These are phyloP conservation scores for Starmera stellimalicola DNA, from an alignment of 1,139 yeast species.

Conservation along the genomic window DNA sequence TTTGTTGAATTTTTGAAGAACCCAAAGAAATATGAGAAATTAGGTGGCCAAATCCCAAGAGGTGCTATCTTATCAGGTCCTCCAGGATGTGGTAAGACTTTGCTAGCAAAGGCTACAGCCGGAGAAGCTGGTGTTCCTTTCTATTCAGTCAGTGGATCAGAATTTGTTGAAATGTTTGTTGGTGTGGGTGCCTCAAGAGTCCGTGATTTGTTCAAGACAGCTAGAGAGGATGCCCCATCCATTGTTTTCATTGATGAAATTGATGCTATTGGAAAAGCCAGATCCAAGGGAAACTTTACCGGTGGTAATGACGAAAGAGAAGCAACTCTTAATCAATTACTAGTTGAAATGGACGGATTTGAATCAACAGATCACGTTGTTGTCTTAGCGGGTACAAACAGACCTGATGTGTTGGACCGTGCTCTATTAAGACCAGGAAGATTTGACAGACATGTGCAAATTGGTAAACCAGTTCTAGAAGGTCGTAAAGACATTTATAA, in stretches of 20 bases:
- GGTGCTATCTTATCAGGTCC: slow-evolving; percentile 81
- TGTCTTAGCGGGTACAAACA: slow-evolving; percentile 75
- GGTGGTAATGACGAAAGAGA: slow-evolving; percentile 78
- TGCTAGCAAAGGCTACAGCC: slow-evolving; percentile 75
- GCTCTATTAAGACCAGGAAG: slow-evolving; percentile 80
- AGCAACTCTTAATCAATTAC: slow-evolving; percentile 66
- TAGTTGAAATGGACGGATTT: slow-evolving; percentile 84
- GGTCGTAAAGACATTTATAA: slow-evolving; percentile 70
- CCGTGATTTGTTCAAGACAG: slow-evolving; percentile 71
- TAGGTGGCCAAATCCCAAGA: slow-evolving; percentile 78
- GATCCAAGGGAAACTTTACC: slow-evolving; percentile 55
- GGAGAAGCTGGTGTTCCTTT: slow-evolving; percentile 84
- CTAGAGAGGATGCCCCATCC: slow-evolving; percentile 73
- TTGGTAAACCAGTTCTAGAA: slow-evolving; percentile 69
- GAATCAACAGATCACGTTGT: slow-evolving; percentile 68
- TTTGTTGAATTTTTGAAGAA: slow-evolving; percentile 71
- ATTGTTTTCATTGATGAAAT: slow-evolving; percentile 77
- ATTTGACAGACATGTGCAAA: slow-evolving; percentile 67
- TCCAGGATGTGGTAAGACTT: slow-evolving; percentile 82
- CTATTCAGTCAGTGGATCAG: slow-evolving; percentile 74
- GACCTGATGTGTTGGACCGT: slow-evolving; percentile 69
- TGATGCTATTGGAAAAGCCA: slow-evolving; percentile 77
- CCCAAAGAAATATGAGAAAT: slow-evolving; percentile 61
- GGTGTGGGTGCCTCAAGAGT: slow-evolving; percentile 82
- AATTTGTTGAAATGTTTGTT: slow-evolving; percentile 74